Evolutionary conservation across 179 eudicot species (phyloP).

Genomic region (Beta corolliflora): DNA sequence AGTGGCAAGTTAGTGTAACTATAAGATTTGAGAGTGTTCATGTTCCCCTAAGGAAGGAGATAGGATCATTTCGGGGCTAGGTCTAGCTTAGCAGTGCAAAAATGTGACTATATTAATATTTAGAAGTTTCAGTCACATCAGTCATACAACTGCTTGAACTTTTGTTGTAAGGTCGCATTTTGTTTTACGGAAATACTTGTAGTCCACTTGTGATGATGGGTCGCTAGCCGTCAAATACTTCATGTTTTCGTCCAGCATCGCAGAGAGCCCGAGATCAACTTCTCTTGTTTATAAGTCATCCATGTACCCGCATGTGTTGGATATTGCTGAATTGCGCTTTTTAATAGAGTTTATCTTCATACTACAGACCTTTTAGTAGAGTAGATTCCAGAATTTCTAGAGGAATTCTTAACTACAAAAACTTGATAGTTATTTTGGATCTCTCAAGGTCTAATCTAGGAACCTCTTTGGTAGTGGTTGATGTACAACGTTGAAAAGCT

Average conservation of each 20-base stretch:
- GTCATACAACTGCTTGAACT: not conserved
- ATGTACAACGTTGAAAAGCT: too few species aligned
- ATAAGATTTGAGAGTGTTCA: not conserved
- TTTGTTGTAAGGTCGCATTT: constrained; percentile 15
- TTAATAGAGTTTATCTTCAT: not conserved
- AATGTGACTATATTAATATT: too few species aligned
- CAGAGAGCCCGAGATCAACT: constrained; percentile 72
- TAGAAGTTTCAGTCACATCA: too few species aligned
- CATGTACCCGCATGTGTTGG: constrained; percentile 45
- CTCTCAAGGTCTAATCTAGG: not conserved
- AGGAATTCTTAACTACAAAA: not conserved
- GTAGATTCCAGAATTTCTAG: not conserved
- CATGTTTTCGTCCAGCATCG: constrained; percentile 83
- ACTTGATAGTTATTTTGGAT: not conserved
- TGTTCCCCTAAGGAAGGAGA: not conserved
- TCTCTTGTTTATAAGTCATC: constrained; percentile 94
- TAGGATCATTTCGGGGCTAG: not conserved
- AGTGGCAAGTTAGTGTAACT: not conserved
- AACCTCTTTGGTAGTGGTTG: not conserved
- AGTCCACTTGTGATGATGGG: constrained; percentile 68
- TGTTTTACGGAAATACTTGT: constrained; percentile 33
- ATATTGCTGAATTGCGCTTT: not conserved
- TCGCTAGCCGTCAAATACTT: constrained; percentile 77
- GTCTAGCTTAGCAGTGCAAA: not conserved
- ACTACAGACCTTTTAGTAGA: not conserved